Base-by-base conservation (phyloP, 2,329 filamentous ascomycete genomes). In the Calcarisporium arbuscula region DNA sequence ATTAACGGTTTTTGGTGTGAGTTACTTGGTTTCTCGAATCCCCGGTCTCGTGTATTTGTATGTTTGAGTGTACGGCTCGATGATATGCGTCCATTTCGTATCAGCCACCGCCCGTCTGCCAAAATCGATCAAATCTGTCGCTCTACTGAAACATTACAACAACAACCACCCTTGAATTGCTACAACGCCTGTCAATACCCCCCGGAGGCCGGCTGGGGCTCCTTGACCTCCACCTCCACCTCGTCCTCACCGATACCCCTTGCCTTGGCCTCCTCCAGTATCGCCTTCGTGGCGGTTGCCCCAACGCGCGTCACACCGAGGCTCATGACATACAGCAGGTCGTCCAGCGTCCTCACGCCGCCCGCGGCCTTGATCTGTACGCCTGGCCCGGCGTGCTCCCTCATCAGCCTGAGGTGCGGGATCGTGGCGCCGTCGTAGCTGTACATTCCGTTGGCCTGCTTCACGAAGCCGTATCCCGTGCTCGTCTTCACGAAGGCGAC, bases 401-500 rank as follows among this genome's bases (percentile, higher is more conserved):
- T 58, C 74, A 79, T 80, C 2, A 80, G 44, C 51, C 64, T 64
- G 11, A 80, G 47, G 44, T 74, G 63, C 16, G 49, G 50, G 8
- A 69, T 50, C 0, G 71, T 77, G 0, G 73, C 72, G 0, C 73
- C 74, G 10, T 61, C 58, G 50, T 74, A 77, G 7, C 58, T 62
- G 41, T 77, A 78, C 28, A 57, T 49, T 0, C 72, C 72, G 39
- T 65, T 58, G 0, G 50, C 23, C 49, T 69, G 66, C 53, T 77
- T 78, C 11, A 76, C 70, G 28, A 79, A 77, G 0, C 73, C 74
- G 43, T 76, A 78, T 1, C 75, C 74, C 0, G 74, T 77, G 2
- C 70, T 74, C 0, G 75, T 79, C 58, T 79, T 79, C 43, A 78
- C 65, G 37, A 76, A 80, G 0, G 65, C 73, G 0, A 79, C 74